A percentile compares a stretch with the other conserved stretches of the same genome.
Evolutionary conservation across 2,329 filamentous ascomycete species (phyloP).

Genomic region (Elsinoe fawcettii): DNA sequence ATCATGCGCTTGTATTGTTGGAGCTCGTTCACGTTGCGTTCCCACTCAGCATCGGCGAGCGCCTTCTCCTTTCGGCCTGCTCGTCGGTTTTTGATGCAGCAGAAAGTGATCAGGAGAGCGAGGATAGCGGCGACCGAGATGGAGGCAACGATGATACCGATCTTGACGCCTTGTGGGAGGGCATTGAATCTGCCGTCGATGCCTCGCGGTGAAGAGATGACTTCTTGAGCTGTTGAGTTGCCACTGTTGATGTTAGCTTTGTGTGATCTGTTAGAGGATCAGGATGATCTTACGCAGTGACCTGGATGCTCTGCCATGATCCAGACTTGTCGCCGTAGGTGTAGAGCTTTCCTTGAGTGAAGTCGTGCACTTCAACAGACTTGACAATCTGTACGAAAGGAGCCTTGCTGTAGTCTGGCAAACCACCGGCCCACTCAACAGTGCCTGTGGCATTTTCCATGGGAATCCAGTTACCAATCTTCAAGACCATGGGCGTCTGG

Average conservation of each 20-base stretch:
- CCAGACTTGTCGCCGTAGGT: conserved; percentile 35
- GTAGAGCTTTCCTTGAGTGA: conserved; percentile 32
- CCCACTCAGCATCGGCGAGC: conserved; percentile 41
- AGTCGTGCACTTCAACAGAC: conserved; percentile 29
- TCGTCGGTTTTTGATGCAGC: conserved; percentile 44
- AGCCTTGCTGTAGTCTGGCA: conserved; percentile 28
- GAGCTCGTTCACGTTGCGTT: conserved; percentile 32
- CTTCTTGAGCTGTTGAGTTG: conserved; percentile 30
- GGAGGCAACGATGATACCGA: conserved; percentile 40
- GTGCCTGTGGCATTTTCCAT: conserved; percentile 44
- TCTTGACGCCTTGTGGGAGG: conserved; percentile 41
- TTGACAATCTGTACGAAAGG: conserved; percentile 32
- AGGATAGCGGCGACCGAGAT: conserved; percentile 34
- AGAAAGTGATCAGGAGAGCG: conserved; percentile 31
- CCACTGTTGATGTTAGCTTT: conserved; percentile 22
- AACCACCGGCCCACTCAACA: conserved; percentile 33
- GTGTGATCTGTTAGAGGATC: no score
- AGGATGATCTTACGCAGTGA: conserved; percentile 32
- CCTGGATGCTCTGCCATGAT: conserved; percentile 40
- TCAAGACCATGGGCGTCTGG: conserved; percentile 66
- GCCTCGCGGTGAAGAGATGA: conserved; percentile 31
- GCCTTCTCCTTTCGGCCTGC: conserved; percentile 43
- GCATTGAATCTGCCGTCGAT: conserved; percentile 34
- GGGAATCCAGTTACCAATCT: conserved; percentile 69
- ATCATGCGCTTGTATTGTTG: conserved; percentile 15